Conservation (phyloP, 2,329 filamentous ascomycete genomes). For the Laburnicola sp. region DNA sequence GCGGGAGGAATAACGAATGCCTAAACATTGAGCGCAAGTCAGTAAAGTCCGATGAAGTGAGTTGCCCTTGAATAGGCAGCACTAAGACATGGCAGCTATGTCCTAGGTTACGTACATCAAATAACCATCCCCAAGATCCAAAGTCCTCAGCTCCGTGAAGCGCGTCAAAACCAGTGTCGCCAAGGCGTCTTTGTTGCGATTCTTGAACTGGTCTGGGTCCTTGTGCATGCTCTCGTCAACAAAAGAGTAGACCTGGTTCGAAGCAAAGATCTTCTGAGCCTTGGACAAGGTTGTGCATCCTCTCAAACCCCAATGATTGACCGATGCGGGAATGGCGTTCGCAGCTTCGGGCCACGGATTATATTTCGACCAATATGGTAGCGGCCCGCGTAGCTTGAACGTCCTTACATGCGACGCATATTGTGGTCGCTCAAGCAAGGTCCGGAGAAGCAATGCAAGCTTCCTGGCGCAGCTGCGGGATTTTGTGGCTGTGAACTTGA, state of each 20-base stretch:
- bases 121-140: conserved; percentile 30
- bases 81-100: too few species aligned
- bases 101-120: too few species aligned
- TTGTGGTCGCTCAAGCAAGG: conserved; percentile 24
- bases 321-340: conserved; percentile 3
- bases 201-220: conserved; percentile 21
- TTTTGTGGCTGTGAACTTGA: conserved; percentile 23
- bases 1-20: conserved; percentile 31
- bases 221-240: conserved; percentile 30
- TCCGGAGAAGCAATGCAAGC: conserved; percentile 25
- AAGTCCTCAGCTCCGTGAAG: conserved; percentile 19
- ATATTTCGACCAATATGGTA: conserved; percentile 25
- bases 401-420: conserved; percentile 18
- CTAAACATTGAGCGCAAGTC: too few species aligned
- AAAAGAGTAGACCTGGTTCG: conserved; percentile 27
- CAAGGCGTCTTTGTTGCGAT: conserved; percentile 27
- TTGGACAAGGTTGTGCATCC: conserved; percentile 20
- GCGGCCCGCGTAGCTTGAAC: conserved; percentile 20
- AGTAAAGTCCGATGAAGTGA: too few species aligned
- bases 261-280: conserved; percentile 21
- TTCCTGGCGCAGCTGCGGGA: conserved; percentile 23
- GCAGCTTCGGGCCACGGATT: conserved; percentile 23
- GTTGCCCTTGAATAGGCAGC: too few species aligned
- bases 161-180: conserved; percentile 26
- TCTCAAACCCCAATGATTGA: conserved; percentile 30